Conservation (phyloP, 2,329 filamentous ascomycete species). For the Penicillium sp. region DNA sequence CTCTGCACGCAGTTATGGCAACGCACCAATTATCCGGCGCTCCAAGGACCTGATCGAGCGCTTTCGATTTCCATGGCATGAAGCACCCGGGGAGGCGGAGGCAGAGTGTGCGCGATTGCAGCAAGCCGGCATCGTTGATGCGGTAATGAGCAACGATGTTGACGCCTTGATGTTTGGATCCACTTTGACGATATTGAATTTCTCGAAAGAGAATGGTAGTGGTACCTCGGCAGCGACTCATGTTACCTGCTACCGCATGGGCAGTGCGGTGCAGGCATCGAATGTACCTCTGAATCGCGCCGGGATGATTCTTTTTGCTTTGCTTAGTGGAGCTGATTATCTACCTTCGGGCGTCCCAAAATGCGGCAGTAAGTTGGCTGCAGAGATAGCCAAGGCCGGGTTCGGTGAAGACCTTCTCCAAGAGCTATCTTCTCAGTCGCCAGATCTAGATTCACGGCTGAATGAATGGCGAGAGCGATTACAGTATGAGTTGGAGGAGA, state of each 20-base stretch:
- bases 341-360: constrained; percentile 81
- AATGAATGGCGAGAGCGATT: constrained; percentile 69
- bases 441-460: constrained; percentile 42
- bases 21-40: constrained; percentile 65
- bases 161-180: constrained; percentile 98
- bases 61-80: constrained; percentile 80
- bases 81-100: constrained; percentile 91
- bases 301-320: constrained; percentile 88
- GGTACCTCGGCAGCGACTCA: constrained; percentile 70
- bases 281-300: constrained; percentile 64
- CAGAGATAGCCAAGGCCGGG: constrained; percentile 82
- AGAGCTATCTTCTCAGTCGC: constrained; percentile 54
- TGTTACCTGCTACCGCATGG: constrained; percentile 72
- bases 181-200: constrained; percentile 72
- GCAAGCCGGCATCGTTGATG: constrained; percentile 77
- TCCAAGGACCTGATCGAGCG: constrained; percentile 80
- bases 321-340: constrained; percentile 96
- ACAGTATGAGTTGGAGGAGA: constrained; percentile 73
- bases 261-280: constrained; percentile 14
- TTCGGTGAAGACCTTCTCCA: constrained; percentile 71
- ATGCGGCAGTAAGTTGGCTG: constrained; percentile 83
- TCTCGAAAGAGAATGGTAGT: constrained; percentile 68
- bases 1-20: constrained; percentile 52
- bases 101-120: constrained; percentile 92
- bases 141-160: constrained; percentile 92